phyloP scores from a whole-genome alignment of 1,139 yeast species.

The Debaryomyces singareniensis region DNA sequence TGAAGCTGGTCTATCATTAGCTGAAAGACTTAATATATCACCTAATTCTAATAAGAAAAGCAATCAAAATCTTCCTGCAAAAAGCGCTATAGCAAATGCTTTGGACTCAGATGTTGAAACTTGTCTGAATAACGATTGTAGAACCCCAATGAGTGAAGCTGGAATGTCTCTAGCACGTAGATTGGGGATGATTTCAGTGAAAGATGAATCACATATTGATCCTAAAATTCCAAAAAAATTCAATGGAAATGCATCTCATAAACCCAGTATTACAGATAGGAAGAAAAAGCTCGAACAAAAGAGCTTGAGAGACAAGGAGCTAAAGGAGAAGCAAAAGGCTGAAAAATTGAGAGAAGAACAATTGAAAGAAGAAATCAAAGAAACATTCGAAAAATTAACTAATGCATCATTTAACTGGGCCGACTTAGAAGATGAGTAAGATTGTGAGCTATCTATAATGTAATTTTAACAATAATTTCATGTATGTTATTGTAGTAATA shows the following conservation, averaged over 20 bases:
- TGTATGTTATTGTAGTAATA: background rate
- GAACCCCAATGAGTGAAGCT: constrained; percentile 8
- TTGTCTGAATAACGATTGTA: too few relatives aligned
- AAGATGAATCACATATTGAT: constrained; percentile 2
- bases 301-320: constrained; percentile 10
- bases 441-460: background rate
- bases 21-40: too few relatives aligned
- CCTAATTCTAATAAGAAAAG: too few relatives aligned
- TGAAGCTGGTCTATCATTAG: background rate
- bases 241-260: background rate
- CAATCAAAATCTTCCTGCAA: too few relatives aligned
- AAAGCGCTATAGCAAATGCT: too few relatives aligned
- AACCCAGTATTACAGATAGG: constrained; percentile 4
- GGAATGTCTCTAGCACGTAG: constrained; percentile 16
- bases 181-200: constrained; percentile 10
- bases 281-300: constrained; percentile 2
- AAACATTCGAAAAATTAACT: constrained; percentile 25
- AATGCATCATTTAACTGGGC: constrained; percentile 31
- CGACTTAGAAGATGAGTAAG: constrained; percentile 10
- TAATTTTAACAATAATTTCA: too few relatives aligned
- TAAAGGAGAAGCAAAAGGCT: constrained; percentile 7
- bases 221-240: constrained; percentile 1
- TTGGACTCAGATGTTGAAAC: too few relatives aligned
- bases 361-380: constrained; percentile 21
- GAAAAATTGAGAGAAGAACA: constrained; percentile 10